Base-by-base conservation (phyloP, 78 protist species). In the Blattamonas nauphoetae region DNA sequence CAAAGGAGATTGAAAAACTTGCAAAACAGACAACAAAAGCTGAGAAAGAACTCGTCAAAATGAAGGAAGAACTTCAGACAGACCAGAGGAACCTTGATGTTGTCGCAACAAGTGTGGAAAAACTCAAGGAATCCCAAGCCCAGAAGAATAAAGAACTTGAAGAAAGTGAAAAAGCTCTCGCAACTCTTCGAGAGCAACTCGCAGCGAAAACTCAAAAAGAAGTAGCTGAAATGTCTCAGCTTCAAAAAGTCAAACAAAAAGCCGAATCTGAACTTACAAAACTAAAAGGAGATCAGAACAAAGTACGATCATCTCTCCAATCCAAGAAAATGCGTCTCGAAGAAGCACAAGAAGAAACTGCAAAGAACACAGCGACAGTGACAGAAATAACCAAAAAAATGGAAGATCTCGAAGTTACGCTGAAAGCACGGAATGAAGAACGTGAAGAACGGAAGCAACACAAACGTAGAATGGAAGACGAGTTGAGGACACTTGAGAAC, bases 31-130 rank as follows among this genome's bases (percentile, higher is more conserved):
- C 81, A 43, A 33, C 2, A 0, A 80, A 44, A 45, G 41, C 84
- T 0, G 90, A 87, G 29, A 81, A 89, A 21, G 42, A 80, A 35
- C 81, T 81, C 45, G 42, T 3, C 42, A 46, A 88, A 79, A 33
- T 44, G 89, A 41, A 45, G 2, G n/a, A 29, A 81, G n/a, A n/a
- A n/a, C n/a, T n/a, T n/a, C n/a, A n/a, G n/a, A n/a, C n/a, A n/a
- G n/a, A n/a, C n/a, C n/a, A n/a, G n/a, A n/a, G n/a, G n/a, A n/a
- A n/a, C n/a, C n/a, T n/a, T n/a, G n/a, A n/a, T n/a, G n/a, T n/a
- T n/a, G n/a, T n/a, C n/a, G n/a, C n/a, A n/a, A n/a, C n/a, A n/a
- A n/a, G n/a, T n/a, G 92, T 83, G 44, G 41, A 21, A 21, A 87
- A 33, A 0, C 2, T 45, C 1, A 42, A n/a, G 34, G 41, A 35